phyloP scores from a whole-genome alignment of 345 rosid species.

The Litchi chinensis region DNA sequence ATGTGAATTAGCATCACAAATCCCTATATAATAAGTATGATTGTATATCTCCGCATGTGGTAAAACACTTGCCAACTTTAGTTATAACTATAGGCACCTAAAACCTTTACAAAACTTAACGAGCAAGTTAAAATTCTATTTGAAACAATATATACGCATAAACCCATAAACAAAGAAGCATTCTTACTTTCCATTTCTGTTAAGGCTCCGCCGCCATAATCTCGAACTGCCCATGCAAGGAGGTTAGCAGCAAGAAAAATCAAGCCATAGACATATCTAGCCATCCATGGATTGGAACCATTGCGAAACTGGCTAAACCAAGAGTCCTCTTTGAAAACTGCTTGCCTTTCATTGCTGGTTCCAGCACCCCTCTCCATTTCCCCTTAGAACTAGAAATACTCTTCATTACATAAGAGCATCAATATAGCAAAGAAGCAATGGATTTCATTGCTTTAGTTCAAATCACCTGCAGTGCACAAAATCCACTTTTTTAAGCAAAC shows the following conservation, averaged over 20 bases:
- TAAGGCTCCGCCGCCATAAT: slow-evolving; percentile 68
- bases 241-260: slow-evolving; percentile 77
- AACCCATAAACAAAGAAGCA: slow-evolving; percentile 3
- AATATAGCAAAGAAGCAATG: background rate
- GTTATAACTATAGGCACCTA: background rate
- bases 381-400: slow-evolving; percentile 30
- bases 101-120: background rate
- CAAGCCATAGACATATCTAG: slow-evolving; percentile 80
- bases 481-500: background rate
- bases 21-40: background rate
- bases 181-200: slow-evolving; percentile 72
- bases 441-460: slow-evolving; percentile 6
- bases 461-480: slow-evolving; percentile 26
- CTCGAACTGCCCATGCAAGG: slow-evolving; percentile 90
- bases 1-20: slow-evolving; percentile 20
- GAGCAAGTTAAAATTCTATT: background rate
- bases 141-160: background rate
- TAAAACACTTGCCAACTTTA: slow-evolving; percentile 1
- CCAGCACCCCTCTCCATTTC: slow-evolving; percentile 63
- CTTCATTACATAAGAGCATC: slow-evolving; percentile 48
- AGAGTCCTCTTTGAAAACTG: slow-evolving; percentile 49
- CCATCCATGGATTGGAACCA: slow-evolving; percentile 94
- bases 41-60: background rate
- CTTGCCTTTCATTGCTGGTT: slow-evolving; percentile 34
- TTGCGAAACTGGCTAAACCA: slow-evolving; percentile 84